A percentile compares a stretch with the other conserved stretches of the same genome.
These are phyloP conservation scores for Yamadazyma phyllophila DNA, from an alignment of 805 yeast genomes.

Conservation along the genomic window DNA sequence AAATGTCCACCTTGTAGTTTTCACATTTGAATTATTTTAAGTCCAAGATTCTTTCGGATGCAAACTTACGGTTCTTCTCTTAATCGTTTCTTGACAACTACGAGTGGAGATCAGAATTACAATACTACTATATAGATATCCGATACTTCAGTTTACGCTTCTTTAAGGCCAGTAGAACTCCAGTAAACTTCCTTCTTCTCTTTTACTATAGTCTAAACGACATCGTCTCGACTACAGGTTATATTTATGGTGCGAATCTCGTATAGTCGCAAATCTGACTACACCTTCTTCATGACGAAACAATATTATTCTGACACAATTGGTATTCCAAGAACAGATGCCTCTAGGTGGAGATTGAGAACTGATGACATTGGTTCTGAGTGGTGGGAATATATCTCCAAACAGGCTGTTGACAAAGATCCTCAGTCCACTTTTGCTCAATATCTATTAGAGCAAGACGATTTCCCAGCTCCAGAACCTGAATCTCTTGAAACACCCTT, in stretches of 20 bases:
- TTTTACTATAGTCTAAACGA: no score
- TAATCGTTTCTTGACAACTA: no score
- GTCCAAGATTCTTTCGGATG: no score
- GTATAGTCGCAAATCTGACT: not conserved
- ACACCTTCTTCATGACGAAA: not conserved
- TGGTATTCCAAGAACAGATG: slow-evolving; percentile 68
- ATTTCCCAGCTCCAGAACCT: slow-evolving; percentile 38
- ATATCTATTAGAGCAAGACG: slow-evolving; percentile 48
- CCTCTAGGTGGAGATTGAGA: slow-evolving; percentile 68
- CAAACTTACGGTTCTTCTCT: no score
- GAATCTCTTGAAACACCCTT: slow-evolving; percentile 43
- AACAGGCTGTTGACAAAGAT: slow-evolving; percentile 35
- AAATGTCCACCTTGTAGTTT: no score
- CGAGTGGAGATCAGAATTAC: no score
- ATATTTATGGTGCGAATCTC: not conserved
- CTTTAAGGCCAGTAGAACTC: not conserved
- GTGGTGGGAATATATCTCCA: slow-evolving; percentile 67
- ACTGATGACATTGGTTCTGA: slow-evolving; percentile 74
- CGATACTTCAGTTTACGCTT: not conserved
- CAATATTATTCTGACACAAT: slow-evolving; percentile 63
- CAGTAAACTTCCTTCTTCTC: no score
- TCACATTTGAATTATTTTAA: no score
- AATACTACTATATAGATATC: no score
- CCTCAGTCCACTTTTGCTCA: slow-evolving; percentile 58
- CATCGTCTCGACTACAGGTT: no score